phyloP scores from a whole-genome alignment of 129 eudicot species.

The Rutidosis leptorrhynchoides region DNA sequence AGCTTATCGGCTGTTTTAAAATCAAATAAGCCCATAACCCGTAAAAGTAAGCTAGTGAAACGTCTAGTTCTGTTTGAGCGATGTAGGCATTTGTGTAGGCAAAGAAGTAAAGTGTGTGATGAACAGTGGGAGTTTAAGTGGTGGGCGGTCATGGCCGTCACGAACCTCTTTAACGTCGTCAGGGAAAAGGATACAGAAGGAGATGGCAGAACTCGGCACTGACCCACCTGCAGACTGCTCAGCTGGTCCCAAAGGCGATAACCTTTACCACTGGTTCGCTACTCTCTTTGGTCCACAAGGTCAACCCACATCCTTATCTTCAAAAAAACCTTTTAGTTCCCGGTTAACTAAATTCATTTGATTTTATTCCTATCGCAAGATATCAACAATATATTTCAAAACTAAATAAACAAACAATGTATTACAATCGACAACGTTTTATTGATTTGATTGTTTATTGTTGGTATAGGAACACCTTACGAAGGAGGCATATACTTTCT shows the following conservation, averaged over 20 bases:
- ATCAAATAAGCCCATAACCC: too few relatives aligned
- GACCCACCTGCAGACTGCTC: too few relatives aligned
- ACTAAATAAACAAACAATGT: too few relatives aligned
- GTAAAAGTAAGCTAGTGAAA: too few relatives aligned
- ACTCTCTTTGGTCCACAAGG: constrained; percentile 88
- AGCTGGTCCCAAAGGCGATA: too few relatives aligned
- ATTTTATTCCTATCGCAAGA: too few relatives aligned
- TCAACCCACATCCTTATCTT: not conserved
- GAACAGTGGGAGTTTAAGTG: constrained; percentile 38
- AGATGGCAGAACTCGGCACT: too few relatives aligned
- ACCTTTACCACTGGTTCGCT: constrained; percentile 96
- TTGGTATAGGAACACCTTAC: constrained; percentile 75
- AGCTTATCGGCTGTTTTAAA: too few relatives aligned
- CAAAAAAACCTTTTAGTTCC: constrained; percentile 5
- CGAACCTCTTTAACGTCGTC: constrained; percentile 76
- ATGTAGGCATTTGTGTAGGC: too few relatives aligned
- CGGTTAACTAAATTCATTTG: not conserved
- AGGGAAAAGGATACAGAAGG: too few relatives aligned
- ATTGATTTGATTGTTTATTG: constrained; percentile 1
- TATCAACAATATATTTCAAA: too few relatives aligned
- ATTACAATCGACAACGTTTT: not conserved
- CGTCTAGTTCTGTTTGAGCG: too few relatives aligned
- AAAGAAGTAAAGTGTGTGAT: constrained; percentile 16
- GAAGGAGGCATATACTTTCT: constrained; percentile 93
- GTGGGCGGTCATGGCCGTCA: constrained; percentile 81